Percentiles rank a stretch among this genome's conserved stretches.
Evolutionary conservation across 2,329 filamentous ascomycete species (phyloP).

Genomic region (Clonostachys byssicola): DNA sequence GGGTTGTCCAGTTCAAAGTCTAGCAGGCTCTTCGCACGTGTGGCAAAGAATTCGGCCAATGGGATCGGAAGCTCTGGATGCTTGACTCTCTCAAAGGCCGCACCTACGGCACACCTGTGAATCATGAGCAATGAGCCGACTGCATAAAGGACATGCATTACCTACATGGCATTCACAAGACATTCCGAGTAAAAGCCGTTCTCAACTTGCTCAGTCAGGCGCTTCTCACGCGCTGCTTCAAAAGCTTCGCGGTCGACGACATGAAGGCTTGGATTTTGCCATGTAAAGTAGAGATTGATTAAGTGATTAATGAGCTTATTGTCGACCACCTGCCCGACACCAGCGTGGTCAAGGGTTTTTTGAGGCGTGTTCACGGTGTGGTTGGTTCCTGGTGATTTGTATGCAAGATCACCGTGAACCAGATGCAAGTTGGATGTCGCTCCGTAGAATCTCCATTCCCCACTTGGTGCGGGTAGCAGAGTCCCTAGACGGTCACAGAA

Average conservation of each 20-base stretch:
- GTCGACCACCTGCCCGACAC: constrained; percentile 7
- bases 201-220: not conserved
- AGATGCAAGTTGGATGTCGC: constrained; percentile 9
- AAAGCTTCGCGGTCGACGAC: constrained; percentile 13
- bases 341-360: not conserved
- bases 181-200: constrained; percentile 14
- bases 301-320: constrained; percentile 9
- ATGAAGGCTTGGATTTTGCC: constrained; percentile 14
- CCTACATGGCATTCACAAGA: constrained; percentile 14
- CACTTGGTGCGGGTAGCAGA: constrained; percentile 7
- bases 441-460: constrained; percentile 10
- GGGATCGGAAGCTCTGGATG: too few species aligned
- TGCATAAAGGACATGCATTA: not conserved
- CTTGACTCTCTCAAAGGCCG: constrained; percentile 1
- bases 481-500: constrained; percentile 8
- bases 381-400: too few species aligned
- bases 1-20: constrained; percentile 14
- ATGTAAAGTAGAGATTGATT: constrained; percentile 12
- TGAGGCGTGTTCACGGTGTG: not conserved
- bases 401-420: constrained; percentile 1
- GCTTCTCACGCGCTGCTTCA: constrained; percentile 7
- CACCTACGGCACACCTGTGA: constrained; percentile 6
- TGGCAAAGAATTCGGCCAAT: constrained; percentile 10
- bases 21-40: constrained; percentile 10
- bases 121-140: not conserved